Evolutionary conservation across 352 stramenopile genomes (phyloP), one percentile per base, ranked within the genome.

Genomic region (Phytophthora boehmeriae): DNA sequence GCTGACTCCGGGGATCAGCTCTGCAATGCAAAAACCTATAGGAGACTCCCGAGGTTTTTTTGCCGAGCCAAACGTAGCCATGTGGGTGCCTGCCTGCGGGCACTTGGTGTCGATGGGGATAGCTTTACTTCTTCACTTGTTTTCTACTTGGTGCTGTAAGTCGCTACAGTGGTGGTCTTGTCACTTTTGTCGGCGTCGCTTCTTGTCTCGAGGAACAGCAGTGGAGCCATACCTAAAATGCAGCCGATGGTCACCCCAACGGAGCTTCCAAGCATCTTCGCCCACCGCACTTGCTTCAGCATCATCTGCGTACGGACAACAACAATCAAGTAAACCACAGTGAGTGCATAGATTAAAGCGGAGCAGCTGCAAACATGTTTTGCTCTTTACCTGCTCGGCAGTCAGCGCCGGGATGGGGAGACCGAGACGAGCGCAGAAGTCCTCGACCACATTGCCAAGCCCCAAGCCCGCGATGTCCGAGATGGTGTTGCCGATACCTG

Each of bases 401-500:
- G 73, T 85, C 32, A 97, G 67, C n/a, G 63, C 54, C 5, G 85
- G 74, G 45, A 75, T 75, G 5, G 82, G 80, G 1, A 96, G 53
- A 1, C 84, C 85, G 17, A 96, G 49, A 11, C 71, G 64, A 22
- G 83, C 76, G 36, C 83, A 90, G 53, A 86, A 80, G 55, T 89
- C 74, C 56, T 97, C 89, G 32, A 97, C 70, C n/a, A 94, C 78
- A 20, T 90, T 91, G 51, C 88, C 84, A 1, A 95, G 68, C 22
- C 83, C 78, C 34, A 92, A 60, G 6, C 79, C 77, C 1, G 78
- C 75, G 25, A 89, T 79, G 63, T 92, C 80, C 11, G 78, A 86
- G 68, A 97, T 85, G 28, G 88, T 92, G 61, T 97, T 97, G 58
- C 88, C 89, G 34, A 97, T 81, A 23, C 78, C 89, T 4, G 88